Base-by-base conservation (phyloP, 2,329 filamentous ascomycete genomes). In the Nannizzia gypsea region DNA sequence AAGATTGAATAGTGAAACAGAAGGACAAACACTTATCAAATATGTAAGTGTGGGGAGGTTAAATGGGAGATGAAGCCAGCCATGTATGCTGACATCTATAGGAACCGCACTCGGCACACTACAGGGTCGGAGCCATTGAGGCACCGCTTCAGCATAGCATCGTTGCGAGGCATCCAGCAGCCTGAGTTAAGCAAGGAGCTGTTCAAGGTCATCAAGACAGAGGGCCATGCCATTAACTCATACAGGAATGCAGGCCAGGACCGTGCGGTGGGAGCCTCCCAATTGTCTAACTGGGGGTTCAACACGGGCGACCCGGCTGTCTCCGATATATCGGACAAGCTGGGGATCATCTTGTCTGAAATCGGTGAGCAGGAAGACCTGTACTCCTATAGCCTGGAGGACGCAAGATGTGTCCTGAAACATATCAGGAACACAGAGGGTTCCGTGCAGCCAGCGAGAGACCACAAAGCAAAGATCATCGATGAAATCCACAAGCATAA, bases 221-320 rank as follows among this genome's bases (percentile, higher is more conserved):
- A 95, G 75, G 97, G 96, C 79, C 85, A 87, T 70, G 85, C 91
- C 38, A 90, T 97, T 68, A 80, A 82, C 56, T 87, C 89, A 56
- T 87, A 96, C 76, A 90, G 96, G 76, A 78, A 83, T 5, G 93
- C 92, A 5, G 89, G 86, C 56, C 87, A 87, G 62, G 92, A 96
- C 77, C 88, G 90, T 60, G 77, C 89, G 62, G 83, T 84, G 56
- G 90, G 97, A 68, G 93, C 91, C 15, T 84, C 85, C 9, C 92
- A 97, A 77, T 83, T 99, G 50, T 95, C 90, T 6, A 91, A 97
- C 66, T 99, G 93, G 93, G 93, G 93, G 61, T 91, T 97, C 76
- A 83, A 88, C 62, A 96, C 91, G 1, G 83, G 84, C 58, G 93
- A 99, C 69, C 90, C 95, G 63, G 84, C 85, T 57, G 80, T 97